Conservation (phyloP, 139 green algal genomes). For the Limnomonas spitsbergensis region DNA sequence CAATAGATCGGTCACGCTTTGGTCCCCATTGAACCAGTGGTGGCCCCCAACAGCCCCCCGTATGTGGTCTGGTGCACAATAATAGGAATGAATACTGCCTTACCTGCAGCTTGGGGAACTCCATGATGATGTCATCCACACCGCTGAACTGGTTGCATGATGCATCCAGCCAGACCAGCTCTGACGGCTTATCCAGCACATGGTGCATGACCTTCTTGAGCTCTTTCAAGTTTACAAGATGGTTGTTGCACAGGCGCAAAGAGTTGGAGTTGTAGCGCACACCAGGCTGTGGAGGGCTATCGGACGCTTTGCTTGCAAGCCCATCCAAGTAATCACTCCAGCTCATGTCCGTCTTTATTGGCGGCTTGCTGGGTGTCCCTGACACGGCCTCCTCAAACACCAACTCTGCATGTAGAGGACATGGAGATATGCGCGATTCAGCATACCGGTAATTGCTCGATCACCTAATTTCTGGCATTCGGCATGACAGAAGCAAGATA, state of each 20-base stretch:
- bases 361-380: not conserved
- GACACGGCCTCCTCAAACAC: conserved; percentile 2
- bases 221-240: conserved; percentile 10
- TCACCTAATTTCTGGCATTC: too few relatives aligned
- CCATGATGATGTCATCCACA: conserved; percentile 35
- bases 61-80: too few relatives aligned
- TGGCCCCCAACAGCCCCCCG: too few relatives aligned
- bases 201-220: conserved; percentile 14
- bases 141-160: conserved; percentile 35
- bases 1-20: too few relatives aligned
- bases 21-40: too few relatives aligned
- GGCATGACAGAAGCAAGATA: too few relatives aligned
- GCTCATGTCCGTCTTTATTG: not conserved
- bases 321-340: not conserved
- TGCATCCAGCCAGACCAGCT: conserved; percentile 47
- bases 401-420: not conserved
- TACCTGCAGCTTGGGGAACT: conserved; percentile 40
- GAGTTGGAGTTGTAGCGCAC: conserved; percentile 3
- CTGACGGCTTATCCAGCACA: conserved; percentile 20
- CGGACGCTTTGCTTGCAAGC: not conserved
- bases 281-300: not conserved
- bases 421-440: not conserved
- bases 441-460: too few relatives aligned
- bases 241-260: conserved; percentile 22
- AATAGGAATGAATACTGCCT: not conserved